Base-by-base conservation (phyloP, 768 basidiomycete genomes). In the Tephrocybe sp. region DNA sequence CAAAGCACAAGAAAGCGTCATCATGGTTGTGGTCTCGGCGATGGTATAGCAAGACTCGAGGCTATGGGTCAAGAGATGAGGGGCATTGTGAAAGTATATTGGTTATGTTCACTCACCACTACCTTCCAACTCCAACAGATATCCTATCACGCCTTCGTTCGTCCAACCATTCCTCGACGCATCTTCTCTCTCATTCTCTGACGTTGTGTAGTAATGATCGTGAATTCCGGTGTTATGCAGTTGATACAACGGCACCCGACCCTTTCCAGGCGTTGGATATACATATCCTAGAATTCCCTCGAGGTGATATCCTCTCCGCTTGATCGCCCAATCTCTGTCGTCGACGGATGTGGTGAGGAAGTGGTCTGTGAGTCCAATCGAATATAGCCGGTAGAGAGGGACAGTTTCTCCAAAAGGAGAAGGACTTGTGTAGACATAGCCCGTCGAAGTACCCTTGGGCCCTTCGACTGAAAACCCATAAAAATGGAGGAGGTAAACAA, bases 131-230 rank as follows among this genome's bases (percentile, higher is more conserved):
- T 50, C 49, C 14, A 55, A 43, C 17, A 62, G 19, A 34, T 60
- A 62, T 1, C 59, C 57, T 0, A 53, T 41, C 14, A 62, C 42
- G 11, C 53, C 55, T 39, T 62, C 59, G 13, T 60, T 31, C 16
- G 49, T 40, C 56, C 59, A 62, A n/a, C 61, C 61, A 49, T 62
- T 58, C 47, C 52, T 58, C 38, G 61, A 46, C 19, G 61, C 61
- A 36, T 60, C 59, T 23, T 62, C 61, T 5, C 53, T 51, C 41
- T 62, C 57, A 10, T 39, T 14, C 5, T 60, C 52, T 12, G 61
- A 60, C 6, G 57, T 45, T 6, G 61, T 62, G 45, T 60, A 62
- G 43, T 60, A 62, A 32, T 62, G 61, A 31, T 62, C 61, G 39
- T 49, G 48, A 5, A 47, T 44, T n/a, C 44, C 45, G 22, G 22